Evolutionary conservation across 768 basidiomycete species (phyloP).

Genomic region (Panaeolus papilionaceus): DNA sequence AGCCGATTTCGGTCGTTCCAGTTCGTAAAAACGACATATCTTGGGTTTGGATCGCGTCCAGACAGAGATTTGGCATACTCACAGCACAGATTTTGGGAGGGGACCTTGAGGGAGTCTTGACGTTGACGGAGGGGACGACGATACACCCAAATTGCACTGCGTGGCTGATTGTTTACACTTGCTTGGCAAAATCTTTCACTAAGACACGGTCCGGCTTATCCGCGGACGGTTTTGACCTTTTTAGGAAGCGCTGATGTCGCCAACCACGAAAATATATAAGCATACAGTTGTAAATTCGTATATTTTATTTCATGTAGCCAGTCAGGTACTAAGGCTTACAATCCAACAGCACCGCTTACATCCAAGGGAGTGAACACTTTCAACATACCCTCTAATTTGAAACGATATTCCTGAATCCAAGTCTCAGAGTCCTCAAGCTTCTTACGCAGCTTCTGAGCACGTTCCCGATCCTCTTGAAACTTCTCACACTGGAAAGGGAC

Average conservation of each 20-base stretch:
- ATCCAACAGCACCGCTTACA: background rate
- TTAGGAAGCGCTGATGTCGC: background rate
- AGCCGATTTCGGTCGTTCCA: constrained; percentile 38
- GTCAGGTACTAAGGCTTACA: background rate
- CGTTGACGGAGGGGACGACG: constrained; percentile 40
- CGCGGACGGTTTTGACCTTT: background rate
- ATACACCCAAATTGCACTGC: constrained; percentile 21
- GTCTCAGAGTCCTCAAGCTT: background rate
- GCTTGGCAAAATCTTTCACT: constrained; percentile 25
- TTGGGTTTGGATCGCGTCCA: constrained; percentile 25
- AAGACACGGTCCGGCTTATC: background rate
- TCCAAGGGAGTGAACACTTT: background rate
- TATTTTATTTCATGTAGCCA: too few species aligned
- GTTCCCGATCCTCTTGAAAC: background rate
- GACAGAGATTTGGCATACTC: constrained; percentile 37
- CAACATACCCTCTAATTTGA: background rate
- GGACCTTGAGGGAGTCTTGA: constrained; percentile 44
- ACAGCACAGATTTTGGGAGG: constrained; percentile 47
- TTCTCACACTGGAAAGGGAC: background rate
- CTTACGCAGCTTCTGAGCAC: background rate
- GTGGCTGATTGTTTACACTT: constrained; percentile 26
- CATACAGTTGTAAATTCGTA: too few species aligned
- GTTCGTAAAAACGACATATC: constrained; percentile 30
- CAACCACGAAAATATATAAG: background rate
- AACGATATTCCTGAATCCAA: constrained; percentile 2